These are phyloP conservation scores for Penicillium robsamsonii DNA, from an alignment of 495 filamentous ascomycete genomes.

Conservation along the genomic window DNA sequence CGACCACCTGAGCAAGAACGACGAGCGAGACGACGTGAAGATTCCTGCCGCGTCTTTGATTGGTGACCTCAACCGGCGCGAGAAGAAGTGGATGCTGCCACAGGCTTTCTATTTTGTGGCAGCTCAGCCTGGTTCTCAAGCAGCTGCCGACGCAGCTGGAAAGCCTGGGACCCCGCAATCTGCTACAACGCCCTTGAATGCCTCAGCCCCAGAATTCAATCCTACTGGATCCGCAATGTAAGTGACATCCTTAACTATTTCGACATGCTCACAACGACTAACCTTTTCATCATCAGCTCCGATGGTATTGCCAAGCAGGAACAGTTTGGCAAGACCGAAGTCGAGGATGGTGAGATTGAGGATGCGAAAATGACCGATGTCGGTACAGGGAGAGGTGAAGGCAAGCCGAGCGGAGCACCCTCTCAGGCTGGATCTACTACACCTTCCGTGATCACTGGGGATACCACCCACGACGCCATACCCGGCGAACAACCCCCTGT, in stretches of 20 bases:
- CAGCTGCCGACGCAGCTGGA: constrained; percentile 26
- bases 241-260: constrained; percentile 24
- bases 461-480: constrained; percentile 17
- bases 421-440: constrained; percentile 14
- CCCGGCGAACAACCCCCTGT: constrained; percentile 26
- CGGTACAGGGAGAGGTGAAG: constrained; percentile 19
- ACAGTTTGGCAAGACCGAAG: constrained; percentile 48
- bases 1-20: constrained; percentile 61
- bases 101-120: constrained; percentile 62
- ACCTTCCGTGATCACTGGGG: constrained; percentile 12
- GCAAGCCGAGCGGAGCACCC: constrained; percentile 4
- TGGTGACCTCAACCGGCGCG: constrained; percentile 74
- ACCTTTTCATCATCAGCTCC: constrained; percentile 21
- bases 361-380: constrained; percentile 55
- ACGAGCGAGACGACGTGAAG: constrained; percentile 82
- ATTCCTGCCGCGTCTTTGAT: constrained; percentile 82
- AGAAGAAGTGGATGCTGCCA: constrained; percentile 80
- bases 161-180: constrained; percentile 40
- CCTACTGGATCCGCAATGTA: constrained; percentile 40
- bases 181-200: constrained; percentile 44
- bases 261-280: constrained; percentile 9
- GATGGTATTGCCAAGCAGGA: constrained; percentile 33
- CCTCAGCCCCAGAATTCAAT: constrained; percentile 48
- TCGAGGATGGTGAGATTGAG: constrained; percentile 78
- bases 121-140: constrained; percentile 26